Base-by-base conservation (phyloP, 1,284 basidiomycete species). In the Naganishia cerealis region DNA sequence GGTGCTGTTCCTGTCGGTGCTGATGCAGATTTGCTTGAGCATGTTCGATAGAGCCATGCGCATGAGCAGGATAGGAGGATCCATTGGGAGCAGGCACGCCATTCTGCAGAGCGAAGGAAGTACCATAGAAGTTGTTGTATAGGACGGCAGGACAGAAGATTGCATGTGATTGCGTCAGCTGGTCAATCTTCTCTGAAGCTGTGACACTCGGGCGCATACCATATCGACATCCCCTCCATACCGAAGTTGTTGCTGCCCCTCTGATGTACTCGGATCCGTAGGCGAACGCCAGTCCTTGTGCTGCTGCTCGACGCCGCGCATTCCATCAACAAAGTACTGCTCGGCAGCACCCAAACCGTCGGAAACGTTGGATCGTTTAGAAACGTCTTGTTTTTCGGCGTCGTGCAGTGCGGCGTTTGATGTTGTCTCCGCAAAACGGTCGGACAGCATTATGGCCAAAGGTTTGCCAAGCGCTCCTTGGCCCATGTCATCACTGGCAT, bases 311-410 rank as follows among this genome's bases (percentile, higher is more conserved):
- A 63, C 39, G 10, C 50, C 50, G 33, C 61, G 61, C 61, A 63
- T 63, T n/a, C 61, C 61, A 53, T 63, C 61, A 1, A 54, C 61
- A 63, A 63, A 63, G 61, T 63, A 63, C 38, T 63, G 61, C 50
- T 63, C 61, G 24, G 61, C 61, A 4, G 21, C 50, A 24, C 61
- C 50, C 50, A 63, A 42, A 21, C 50, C 43, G 40, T 63, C 50
- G 15, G 52, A 63, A 18, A 42, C 38, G 15, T 63, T 63, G 29
- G 61, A 63, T 50, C 61, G 38, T 29, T 40, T 63, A 24, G 50
- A 63, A 18, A 42, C 38, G n/a, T 15, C 18, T 40, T 54, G 61
- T 42, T 38, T 29, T 4, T 21, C 36, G 1, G n/a, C 7, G 9
- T 38, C 58, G 26, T 48, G 3, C 58, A n/a, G 2, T n/a, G 12